phyloP scores from a whole-genome alignment of 176 grass and related monocot genomes.

The Cymbopogon citratus region DNA sequence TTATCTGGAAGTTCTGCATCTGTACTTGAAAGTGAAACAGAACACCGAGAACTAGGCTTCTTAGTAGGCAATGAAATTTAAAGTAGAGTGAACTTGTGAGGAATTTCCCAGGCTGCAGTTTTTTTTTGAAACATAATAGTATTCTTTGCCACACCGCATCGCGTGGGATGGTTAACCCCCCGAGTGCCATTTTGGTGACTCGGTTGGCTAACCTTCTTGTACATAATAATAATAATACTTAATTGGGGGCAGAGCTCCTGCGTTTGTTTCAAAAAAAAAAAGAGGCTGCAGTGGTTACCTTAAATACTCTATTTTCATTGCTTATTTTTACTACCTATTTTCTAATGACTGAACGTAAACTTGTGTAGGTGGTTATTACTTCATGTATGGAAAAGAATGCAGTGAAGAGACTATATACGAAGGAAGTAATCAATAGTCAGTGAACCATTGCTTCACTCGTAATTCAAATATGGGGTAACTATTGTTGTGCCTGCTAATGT shows the following conservation, averaged over 20 bases:
- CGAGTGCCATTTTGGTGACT: no score
- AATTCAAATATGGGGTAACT: neutral
- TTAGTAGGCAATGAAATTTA: neutral
- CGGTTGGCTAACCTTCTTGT: no score
- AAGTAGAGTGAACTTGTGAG: neutral
- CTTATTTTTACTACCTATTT: neutral
- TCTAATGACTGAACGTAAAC: neutral
- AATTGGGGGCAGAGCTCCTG: no score
- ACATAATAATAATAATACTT: no score
- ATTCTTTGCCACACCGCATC: no score
- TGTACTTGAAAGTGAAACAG: neutral
- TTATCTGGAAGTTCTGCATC: neutral
- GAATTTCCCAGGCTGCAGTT: no score
- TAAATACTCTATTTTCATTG: neutral
- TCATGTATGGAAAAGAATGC: constrained; percentile 13
- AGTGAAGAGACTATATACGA: constrained; percentile 8
- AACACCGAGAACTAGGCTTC: neutral
- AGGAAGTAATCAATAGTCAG: neutral
- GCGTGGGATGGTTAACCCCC: no score
- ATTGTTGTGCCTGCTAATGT: neutral
- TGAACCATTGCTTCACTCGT: neutral
- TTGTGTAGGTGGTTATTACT: neutral
- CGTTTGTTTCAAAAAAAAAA: no score
- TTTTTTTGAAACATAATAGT: no score
- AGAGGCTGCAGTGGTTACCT: neutral